Percentiles rank a stretch among this genome's conserved stretches.
Evolutionary conservation across 1,284 basidiomycete genomes (phyloP).

Genomic region (Omphalotus olearius): DNA sequence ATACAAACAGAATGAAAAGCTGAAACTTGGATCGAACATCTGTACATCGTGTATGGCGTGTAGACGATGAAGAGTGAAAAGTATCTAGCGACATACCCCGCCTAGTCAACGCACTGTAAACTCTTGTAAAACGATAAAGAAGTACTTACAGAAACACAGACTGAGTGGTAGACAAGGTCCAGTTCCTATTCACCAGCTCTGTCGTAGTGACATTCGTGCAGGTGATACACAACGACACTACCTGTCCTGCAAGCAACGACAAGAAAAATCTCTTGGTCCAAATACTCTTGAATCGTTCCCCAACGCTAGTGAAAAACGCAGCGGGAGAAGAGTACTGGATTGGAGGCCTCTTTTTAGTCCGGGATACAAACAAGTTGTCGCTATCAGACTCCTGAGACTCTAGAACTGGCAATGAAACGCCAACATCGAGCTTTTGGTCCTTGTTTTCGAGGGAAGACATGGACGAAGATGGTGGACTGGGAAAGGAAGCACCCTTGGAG

Average conservation of each 20-base stretch:
- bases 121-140: neutral
- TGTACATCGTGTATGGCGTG: conserved; percentile 84
- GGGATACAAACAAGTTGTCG: neutral
- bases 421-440: too few relatives aligned
- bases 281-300: conserved; percentile 59
- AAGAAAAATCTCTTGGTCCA: conserved; percentile 72
- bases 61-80: conserved; percentile 71
- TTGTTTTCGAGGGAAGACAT: too few relatives aligned
- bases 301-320: conserved; percentile 49
- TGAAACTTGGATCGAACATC: conserved; percentile 40
- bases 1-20: conserved; percentile 3
- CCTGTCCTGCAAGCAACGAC: conserved; percentile 70
- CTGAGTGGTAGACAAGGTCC: conserved; percentile 76
- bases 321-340: conserved; percentile 56
- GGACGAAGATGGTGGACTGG: too few relatives aligned
- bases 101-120: neutral
- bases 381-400: conserved; percentile 1
- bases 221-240: conserved; percentile 81
- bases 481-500: too few relatives aligned
- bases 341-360: conserved; percentile 32
- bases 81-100: conserved; percentile 45
- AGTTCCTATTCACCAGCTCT: conserved; percentile 65
- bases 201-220: conserved; percentile 82
- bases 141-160: conserved; percentile 71
- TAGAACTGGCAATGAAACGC: neutral